These are phyloP conservation scores for Goffeauzyma gilvescens DNA, from an alignment of 768 basidiomycete genomes.

Conservation along the genomic window DNA sequence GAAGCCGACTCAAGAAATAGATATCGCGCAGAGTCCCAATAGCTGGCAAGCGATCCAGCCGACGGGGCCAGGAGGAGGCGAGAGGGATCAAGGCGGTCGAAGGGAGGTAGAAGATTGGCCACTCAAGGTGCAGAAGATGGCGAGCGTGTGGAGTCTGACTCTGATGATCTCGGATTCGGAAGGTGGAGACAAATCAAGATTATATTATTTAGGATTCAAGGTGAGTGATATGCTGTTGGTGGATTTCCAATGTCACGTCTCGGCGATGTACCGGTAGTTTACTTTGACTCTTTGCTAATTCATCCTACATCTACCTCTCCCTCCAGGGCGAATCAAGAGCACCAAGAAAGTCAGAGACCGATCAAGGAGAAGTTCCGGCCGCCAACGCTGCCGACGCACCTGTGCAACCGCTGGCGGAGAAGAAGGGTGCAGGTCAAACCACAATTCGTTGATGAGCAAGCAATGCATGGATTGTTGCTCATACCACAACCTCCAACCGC, in stretches of 20 bases:
- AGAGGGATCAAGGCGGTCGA: constrained; percentile 15
- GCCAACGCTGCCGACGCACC: constrained; percentile 55
- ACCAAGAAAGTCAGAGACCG: constrained; percentile 43
- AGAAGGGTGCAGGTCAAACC: constrained; percentile 27
- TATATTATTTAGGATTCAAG: constrained; percentile 76
- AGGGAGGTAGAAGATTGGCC: constrained; percentile 31
- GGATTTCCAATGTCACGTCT: neutral
- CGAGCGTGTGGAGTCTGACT: constrained; percentile 26
- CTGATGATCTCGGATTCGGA: constrained; percentile 23
- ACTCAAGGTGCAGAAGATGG: constrained; percentile 30
- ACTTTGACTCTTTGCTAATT: neutral
- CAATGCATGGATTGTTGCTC: no score
- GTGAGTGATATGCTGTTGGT: constrained; percentile 39
- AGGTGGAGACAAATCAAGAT: constrained; percentile 38
- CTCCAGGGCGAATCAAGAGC: constrained; percentile 11
- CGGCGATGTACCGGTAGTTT: neutral
- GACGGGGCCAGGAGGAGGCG: constrained; percentile 13
- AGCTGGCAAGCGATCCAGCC: constrained; percentile 4
- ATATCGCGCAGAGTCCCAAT: constrained; percentile 11
- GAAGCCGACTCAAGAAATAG: constrained; percentile 26
- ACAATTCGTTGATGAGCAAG: constrained; percentile 31
- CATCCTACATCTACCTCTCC: no score
- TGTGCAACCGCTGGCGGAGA: constrained; percentile 30
- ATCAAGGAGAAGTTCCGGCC: constrained; percentile 55
- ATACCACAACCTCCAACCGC: no score